Evolutionary conservation across 768 basidiomycete species (phyloP), one percentile per base, ranked within the genome.

Genomic region (Mycena alexandri): DNA sequence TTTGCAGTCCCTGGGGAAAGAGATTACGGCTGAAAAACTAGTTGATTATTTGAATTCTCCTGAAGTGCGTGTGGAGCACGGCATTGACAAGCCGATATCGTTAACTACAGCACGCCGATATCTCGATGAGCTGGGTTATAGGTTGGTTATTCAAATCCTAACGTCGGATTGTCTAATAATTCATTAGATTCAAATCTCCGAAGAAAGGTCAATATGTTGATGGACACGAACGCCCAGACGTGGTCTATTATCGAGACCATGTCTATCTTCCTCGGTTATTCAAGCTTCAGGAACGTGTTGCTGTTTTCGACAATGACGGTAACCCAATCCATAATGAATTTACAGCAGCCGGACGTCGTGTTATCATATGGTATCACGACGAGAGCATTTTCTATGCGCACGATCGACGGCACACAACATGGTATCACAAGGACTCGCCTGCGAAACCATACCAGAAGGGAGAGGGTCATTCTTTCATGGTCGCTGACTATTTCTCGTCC

Each of bases 401-500:
- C 29, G 29, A 29, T 29, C 29, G 29, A 29, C 29, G 29, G 29
- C 29, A 29, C 29, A 29, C 29, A 29, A 29, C 29, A 29, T 29
- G 29, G 29, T 29, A 29, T 29, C 29, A 29, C 29, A 41, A 53
- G 44, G 71, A 63, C 25, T 54, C 57, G 22, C 34, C 29, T 3
- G 71, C 76, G 12, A 48, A 48, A 14, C 76, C 75, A 21, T 59
- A 71, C 25, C 58, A 56, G 22, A 77, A 77, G 52, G 76, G 76
- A 13, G 76, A 77, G 19, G 41, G 76, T 2, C 57, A 62, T 5
- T 77, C 76, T 5, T 56, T 74, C 7, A 77, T 77, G 76, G 73
- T 76, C 29, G 68, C 76, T 0, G 65, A 77, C 58, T 77, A 77
- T 62, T 66, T 77, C 11, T 76, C 71, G 3, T 67, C 74, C 10